These are phyloP conservation scores for Penicillium canariense DNA, from an alignment of 495 filamentous ascomycete genomes.

Conservation along the genomic window DNA sequence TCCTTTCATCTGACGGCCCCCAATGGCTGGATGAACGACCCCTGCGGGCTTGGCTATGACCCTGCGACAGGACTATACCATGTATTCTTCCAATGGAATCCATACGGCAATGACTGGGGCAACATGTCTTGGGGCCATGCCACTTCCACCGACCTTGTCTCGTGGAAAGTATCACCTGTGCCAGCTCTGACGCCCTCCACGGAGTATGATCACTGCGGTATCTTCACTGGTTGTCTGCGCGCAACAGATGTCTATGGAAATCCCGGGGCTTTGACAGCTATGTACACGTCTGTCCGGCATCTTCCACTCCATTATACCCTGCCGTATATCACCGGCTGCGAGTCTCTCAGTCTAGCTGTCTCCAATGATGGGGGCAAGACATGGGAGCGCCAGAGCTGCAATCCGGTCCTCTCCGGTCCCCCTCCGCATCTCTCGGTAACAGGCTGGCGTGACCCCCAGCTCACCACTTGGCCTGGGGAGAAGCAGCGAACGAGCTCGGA, in stretches of 20 bases:
- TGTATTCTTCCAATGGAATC: conserved; percentile 49
- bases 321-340: conserved; percentile 47
- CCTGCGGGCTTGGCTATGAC: conserved; percentile 55
- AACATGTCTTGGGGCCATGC: conserved; percentile 47
- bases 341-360: conserved; percentile 49
- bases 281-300: conserved; percentile 53
- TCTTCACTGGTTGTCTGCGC: conserved; percentile 53
- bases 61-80: conserved; percentile 42
- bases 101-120: conserved; percentile 43
- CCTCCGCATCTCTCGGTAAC: conserved; percentile 49
- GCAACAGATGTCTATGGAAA: conserved; percentile 43
- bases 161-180: conserved; percentile 38
- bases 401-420: conserved; percentile 48
- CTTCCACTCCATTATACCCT: conserved; percentile 51
- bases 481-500: conserved; percentile 34
- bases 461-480: conserved; percentile 40
- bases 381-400: conserved; percentile 48
- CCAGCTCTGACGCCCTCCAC: conserved; percentile 35
- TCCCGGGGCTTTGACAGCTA: conserved; percentile 39
- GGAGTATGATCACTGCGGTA: conserved; percentile 48
- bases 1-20: conserved; percentile 51
- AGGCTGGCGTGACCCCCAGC: conserved; percentile 55
- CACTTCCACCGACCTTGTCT: conserved; percentile 40
- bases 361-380: conserved; percentile 50
- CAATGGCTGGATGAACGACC: conserved; percentile 57